Evolutionary conservation across 2,329 filamentous ascomycete genomes (phyloP), one percentile per base, ranked within the genome.

Genomic region (Fusarium drepaniforme): DNA sequence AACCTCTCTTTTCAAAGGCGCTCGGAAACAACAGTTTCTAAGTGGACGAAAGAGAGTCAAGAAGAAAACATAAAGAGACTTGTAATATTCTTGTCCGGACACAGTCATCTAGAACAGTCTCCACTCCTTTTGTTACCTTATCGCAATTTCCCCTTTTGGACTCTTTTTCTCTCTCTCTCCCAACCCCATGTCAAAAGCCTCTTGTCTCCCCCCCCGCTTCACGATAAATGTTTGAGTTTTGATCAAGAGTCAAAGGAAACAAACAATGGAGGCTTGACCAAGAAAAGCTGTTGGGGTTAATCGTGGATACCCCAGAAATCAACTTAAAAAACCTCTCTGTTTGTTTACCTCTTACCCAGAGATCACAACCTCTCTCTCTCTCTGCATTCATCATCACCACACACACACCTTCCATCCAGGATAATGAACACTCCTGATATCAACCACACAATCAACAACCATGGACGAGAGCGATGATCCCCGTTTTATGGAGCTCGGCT

Each of bases 401-500:
- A 72, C 46, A 37, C 42, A 62, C 56, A 56, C 51, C 66, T 3
- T 21, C 8, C 4, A 33, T 53, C 49, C 49, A 53, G 67, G 67
- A 77, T 68, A 68, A 79, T 78, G 77, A 78, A 51, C 72, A 59
- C 35, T 42, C 37, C 59, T 67, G 51, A 57, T 68, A 70, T 67
- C 67, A 59, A 66, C 66, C 58, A 40, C 51, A 59, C 42, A 56
- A 72, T 51, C 65, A 70, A 56, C 51, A 70, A 61, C 59, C 59
- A 80, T 86, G 84, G 84, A 84, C 72, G 81, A 83, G 66, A 83
- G 81, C 73, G 86, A 89, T 77, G 88, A 91, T 77, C 84, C 86
- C 73, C 90, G 91, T 60, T 81, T 86, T 65, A 84, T 87, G 57
- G 91, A 93, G 84, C 85, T 93, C 65, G 88, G 86, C 77, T 88